These are phyloP conservation scores for Candida chilensis DNA, from an alignment of 805 yeast genomes.

Conservation along the genomic window DNA sequence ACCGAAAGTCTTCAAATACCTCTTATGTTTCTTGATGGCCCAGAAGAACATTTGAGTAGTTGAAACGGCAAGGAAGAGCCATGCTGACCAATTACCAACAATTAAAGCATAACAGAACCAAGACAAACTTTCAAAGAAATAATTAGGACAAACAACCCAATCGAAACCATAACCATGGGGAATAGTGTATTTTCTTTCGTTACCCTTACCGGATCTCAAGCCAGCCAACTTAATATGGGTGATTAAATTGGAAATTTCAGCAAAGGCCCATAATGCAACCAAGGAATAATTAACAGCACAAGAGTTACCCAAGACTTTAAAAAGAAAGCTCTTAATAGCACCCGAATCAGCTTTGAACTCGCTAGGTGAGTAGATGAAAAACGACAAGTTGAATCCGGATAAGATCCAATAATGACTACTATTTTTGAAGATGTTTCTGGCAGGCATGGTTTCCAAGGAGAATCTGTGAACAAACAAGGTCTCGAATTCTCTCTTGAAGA, in stretches of 20 bases:
- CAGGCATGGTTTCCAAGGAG: constrained; percentile 89
- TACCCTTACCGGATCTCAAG: constrained; percentile 46
- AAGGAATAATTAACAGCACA: constrained; percentile 11
- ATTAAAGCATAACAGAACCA: constrained; percentile 70
- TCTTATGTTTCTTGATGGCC: constrained; percentile 81
- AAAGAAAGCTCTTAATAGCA: constrained; percentile 4
- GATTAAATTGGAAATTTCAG: constrained; percentile 65
- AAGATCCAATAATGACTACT: constrained; percentile 90
- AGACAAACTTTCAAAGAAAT: constrained; percentile 73
- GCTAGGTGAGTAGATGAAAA: constrained; percentile 35
- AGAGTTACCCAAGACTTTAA: constrained; percentile 6
- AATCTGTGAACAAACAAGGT: constrained; percentile 79
- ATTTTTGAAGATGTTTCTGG: constrained; percentile 79
- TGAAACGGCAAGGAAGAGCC: constrained; percentile 63
- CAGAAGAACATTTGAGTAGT: constrained; percentile 81
- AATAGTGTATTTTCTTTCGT: constrained; percentile 45
- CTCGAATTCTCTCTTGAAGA: constrained; percentile 81
- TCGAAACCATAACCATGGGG: constrained; percentile 84
- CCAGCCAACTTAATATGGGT: constrained; percentile 61
- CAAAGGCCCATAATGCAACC: constrained; percentile 39
- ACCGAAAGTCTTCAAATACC: constrained; percentile 61
- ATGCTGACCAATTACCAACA: constrained; percentile 70
- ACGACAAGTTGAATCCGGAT: constrained; percentile 55
- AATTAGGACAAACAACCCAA: constrained; percentile 85
- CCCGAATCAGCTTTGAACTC: constrained; percentile 11